Conservation (phyloP, 2,329 filamentous ascomycete species). For the Colletotrichum tamarilloi region DNA sequence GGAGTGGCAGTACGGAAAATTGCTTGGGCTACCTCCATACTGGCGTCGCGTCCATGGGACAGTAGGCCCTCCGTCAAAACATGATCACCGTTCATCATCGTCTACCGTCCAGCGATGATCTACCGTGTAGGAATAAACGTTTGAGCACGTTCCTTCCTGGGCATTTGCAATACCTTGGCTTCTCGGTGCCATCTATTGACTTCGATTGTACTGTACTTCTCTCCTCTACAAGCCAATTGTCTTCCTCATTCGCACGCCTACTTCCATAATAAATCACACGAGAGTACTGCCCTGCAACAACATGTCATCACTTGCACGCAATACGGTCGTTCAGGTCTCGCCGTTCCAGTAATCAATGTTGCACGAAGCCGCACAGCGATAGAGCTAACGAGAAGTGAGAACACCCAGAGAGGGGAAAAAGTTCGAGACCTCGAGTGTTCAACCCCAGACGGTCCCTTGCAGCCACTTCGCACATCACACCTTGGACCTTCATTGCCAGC, state of each 20-base stretch:
- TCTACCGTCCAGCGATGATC: neutral
- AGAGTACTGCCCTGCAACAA: neutral
- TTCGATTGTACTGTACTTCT: neutral
- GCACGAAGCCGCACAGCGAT: neutral
- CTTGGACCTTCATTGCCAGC: neutral
- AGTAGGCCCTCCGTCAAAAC: neutral
- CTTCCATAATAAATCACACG: neutral
- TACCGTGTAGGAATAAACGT: neutral
- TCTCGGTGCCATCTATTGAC: neutral
- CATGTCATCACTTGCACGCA: neutral
- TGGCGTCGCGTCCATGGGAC: neutral
- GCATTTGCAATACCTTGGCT: neutral
- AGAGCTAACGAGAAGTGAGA: neutral
- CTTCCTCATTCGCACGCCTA: neutral
- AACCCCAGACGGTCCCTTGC: constrained; percentile 32
- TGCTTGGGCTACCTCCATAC: neutral
- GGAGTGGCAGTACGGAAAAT: neutral
- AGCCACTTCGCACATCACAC: constrained; percentile 20
- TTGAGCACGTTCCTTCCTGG: neutral
- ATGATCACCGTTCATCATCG: neutral
- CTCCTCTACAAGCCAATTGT: neutral
- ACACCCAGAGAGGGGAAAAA: neutral
- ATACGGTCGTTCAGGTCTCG: neutral
- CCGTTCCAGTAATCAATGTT: neutral
- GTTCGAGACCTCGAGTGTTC: constrained; percentile 5